Evolutionary conservation across 352 stramenopile genomes (phyloP), one percentile per base, ranked within the genome.

Genomic region (Pythium rishiriense): DNA sequence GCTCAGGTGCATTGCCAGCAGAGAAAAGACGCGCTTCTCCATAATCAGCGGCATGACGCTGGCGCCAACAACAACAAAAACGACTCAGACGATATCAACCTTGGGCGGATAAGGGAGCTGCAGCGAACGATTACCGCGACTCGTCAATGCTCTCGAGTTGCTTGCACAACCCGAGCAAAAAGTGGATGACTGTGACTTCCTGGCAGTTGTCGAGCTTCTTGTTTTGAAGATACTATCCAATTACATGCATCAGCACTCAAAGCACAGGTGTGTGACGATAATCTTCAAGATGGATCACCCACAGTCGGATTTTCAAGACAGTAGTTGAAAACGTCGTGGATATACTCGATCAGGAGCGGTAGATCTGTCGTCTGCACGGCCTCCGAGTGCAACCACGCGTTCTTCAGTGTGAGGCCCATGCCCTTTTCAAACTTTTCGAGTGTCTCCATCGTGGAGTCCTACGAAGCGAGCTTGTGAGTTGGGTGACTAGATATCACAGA

Each of bases 361-460:
- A 97, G 73, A 66, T 97, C 89, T 8, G 89, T 97, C 8, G 88
- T 97, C 77, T 97, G 90, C 4, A 97, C 78, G 9, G 90, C 90
- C 68, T 97, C 90, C 0, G 91, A 78, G 60, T 97, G 89, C 8
- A 90, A 72, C 90, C 90, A 97, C 0, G 90, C 90, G 59, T 97
- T 97, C 61, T 93, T 88, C 24, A 97, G 71, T 21, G 91, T 89
- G 50, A 94, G 62, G 0, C 90, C 88, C 81, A 97, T 93, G 22
- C 87, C 87, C 41, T 83, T 89, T 62, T 97, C 90, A 53, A 97
- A 97, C 56, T 89, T 88, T 42, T 92, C 76, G 68, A 97, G 68
- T 9, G 74, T 68, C 48, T 82, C 69, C 78, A 90, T 80, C 3
- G 83, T 91, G 29, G 85, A 78, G 5, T 70, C 74, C 85, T 93